Percentiles rank a stretch among this genome's conserved stretches.
Conservation (phyloP, 1,284 basidiomycete species). For the Cryptococcus floricola region DNA sequence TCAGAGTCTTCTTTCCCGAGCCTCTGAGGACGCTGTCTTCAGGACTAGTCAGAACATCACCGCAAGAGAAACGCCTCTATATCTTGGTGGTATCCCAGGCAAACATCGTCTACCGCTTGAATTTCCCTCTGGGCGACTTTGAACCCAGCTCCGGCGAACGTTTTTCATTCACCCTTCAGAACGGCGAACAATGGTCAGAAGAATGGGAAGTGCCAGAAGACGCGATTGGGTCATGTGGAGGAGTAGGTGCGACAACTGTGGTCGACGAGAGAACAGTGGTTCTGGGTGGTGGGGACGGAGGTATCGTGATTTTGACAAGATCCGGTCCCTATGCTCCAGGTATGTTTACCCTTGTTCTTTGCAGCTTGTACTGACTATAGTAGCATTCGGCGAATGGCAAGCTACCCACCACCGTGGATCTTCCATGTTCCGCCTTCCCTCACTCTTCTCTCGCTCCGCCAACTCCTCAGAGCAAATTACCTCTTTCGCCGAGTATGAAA, state of each 20-base stretch:
- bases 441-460: slow-evolving; percentile 33
- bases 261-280: slow-evolving; percentile 67
- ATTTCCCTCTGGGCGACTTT: slow-evolving; percentile 54
- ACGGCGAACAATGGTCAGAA: slow-evolving; percentile 39
- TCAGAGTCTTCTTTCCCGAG: slow-evolving; percentile 74
- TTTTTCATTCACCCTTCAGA: slow-evolving; percentile 26
- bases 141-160: slow-evolving; percentile 20
- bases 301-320: slow-evolving; percentile 64
- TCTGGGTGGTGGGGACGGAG: slow-evolving; percentile 64
- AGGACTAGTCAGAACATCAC: slow-evolving; percentile 56
- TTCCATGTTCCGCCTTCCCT: slow-evolving; percentile 34
- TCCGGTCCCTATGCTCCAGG: slow-evolving; percentile 21
- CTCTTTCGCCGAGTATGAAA: slow-evolving; percentile 29
- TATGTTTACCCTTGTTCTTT: slow-evolving; percentile 5
- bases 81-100: slow-evolving; percentile 64
- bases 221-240: slow-evolving; percentile 23
- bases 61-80: slow-evolving; percentile 60
- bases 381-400: slow-evolving; percentile 27
- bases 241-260: slow-evolving; percentile 57
- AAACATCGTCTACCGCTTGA: slow-evolving; percentile 72
- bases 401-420: slow-evolving; percentile 35
- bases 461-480: slow-evolving; percentile 34
- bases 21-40: slow-evolving; percentile 57
- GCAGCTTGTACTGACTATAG: background rate
- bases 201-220: slow-evolving; percentile 39